A percentile compares a stretch with the other conserved stretches of the same genome.
These are phyloP conservation scores for Purpureocillium lavendulum DNA, from an alignment of 2,329 filamentous ascomycete genomes.

Conservation along the genomic window DNA sequence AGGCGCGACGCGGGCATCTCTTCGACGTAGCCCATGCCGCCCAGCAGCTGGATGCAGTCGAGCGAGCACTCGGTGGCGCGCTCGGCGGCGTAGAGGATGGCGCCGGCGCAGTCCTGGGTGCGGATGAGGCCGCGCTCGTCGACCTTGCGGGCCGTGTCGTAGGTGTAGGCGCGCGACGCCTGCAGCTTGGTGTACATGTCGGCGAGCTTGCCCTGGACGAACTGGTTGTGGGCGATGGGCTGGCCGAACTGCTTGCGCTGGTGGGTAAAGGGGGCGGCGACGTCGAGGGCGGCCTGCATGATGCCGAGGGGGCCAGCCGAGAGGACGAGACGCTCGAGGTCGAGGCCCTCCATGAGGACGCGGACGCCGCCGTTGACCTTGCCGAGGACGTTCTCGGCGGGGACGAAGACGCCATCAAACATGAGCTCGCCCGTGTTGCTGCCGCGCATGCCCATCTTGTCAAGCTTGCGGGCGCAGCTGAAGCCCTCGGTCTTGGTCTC, in stretches of 20 bases:
- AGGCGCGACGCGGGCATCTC: slow-evolving; percentile 87
- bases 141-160: slow-evolving; percentile 68
- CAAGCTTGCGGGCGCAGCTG: slow-evolving; percentile 79
- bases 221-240: slow-evolving; percentile 85
- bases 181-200: slow-evolving; percentile 97
- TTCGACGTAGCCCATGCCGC: slow-evolving; percentile 93
- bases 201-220: slow-evolving; percentile 85
- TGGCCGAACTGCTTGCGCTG: slow-evolving; percentile 78
- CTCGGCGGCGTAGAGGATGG: slow-evolving; percentile 89
- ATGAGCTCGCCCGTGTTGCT: slow-evolving; percentile 92
- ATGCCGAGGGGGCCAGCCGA: slow-evolving; percentile 85
- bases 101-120: slow-evolving; percentile 90
- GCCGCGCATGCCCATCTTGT: slow-evolving; percentile 97
- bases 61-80: slow-evolving; percentile 78
- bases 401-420: slow-evolving; percentile 87
- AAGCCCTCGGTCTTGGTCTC: slow-evolving; percentile 67
- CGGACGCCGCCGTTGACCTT: slow-evolving; percentile 72
- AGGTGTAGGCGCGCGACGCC: slow-evolving; percentile 80
- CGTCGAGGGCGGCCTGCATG: slow-evolving; percentile 87
- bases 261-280: slow-evolving; percentile 82
- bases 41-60: slow-evolving; percentile 85
- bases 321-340: slow-evolving; percentile 87
- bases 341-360: slow-evolving; percentile 93
- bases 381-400: slow-evolving; percentile 72
- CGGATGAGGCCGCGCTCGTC: slow-evolving; percentile 67